These are phyloP conservation scores for Colletotrichum sp. DNA, from an alignment of 2,329 filamentous ascomycete species.

Conservation along the genomic window DNA sequence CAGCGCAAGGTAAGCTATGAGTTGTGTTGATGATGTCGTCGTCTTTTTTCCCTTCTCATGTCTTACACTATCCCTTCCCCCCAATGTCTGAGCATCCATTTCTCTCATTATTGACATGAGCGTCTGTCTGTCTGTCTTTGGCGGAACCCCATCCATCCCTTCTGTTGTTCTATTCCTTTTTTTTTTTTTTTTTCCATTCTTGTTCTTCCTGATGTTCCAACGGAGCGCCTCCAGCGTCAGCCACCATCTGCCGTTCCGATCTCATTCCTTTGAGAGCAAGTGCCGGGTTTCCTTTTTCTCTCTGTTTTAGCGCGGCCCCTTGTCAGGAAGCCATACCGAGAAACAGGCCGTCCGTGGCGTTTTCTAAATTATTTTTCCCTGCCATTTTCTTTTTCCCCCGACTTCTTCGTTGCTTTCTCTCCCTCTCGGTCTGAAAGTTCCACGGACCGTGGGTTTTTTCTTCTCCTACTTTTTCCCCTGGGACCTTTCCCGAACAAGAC, in stretches of 20 bases:
- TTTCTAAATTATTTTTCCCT: background rate
- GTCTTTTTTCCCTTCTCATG: background rate
- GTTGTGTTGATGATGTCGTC: constrained; percentile 11
- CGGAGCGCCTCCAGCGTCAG: background rate
- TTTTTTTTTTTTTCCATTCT: background rate
- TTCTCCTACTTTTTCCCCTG: background rate
- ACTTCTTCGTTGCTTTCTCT: background rate
- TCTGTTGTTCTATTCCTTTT: background rate
- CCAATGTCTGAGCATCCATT: background rate
- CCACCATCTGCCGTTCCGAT: constrained; percentile 2
- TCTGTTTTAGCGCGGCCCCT: background rate
- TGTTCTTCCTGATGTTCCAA: background rate
- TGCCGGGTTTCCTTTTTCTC: background rate
- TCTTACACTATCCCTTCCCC: background rate
- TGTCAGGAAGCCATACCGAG: background rate
- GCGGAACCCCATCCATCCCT: background rate
- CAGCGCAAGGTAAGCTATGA: constrained; percentile 58
- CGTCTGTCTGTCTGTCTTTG: background rate
- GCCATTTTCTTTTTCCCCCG: background rate
- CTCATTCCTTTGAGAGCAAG: background rate
- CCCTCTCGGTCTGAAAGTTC: background rate
- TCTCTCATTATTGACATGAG: background rate
- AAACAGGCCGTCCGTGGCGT: background rate
- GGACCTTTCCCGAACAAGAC: background rate
- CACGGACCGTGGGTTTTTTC: background rate